Evolutionary conservation across 1,284 basidiomycete species (phyloP), one percentile per base, ranked within the genome.

Genomic region (Ustilago trichophora): DNA sequence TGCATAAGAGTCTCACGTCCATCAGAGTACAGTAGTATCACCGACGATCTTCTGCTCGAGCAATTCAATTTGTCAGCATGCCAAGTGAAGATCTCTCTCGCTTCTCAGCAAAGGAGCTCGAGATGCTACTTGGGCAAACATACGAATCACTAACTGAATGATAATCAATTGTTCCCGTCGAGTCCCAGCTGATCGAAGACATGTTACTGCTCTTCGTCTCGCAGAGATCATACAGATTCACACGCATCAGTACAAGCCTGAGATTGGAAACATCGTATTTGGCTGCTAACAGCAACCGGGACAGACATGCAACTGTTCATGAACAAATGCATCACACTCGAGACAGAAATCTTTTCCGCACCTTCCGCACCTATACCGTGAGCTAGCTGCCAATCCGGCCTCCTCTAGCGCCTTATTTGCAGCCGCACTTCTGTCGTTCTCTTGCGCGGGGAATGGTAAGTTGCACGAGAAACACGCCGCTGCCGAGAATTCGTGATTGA

Each of bases 231-330:
- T n/a, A n/a, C n/a, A n/a, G n/a, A n/a, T n/a, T n/a, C n/a, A n/a
- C n/a, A n/a, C n/a, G n/a, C n/a, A n/a, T n/a, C n/a, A n/a, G n/a
- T n/a, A n/a, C n/a, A n/a, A n/a, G n/a, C n/a, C n/a, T n/a, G n/a
- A n/a, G n/a, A n/a, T n/a, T n/a, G n/a, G n/a, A n/a, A n/a, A n/a
- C n/a, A n/a, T n/a, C n/a, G n/a, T n/a, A n/a, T n/a, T n/a, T n/a
- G n/a, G n/a, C n/a, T n/a, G n/a, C n/a, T n/a, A 65, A 45, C 67
- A 70, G 21, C 79, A 81, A 3, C 79, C 79, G n/a, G 79, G 79
- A 62, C 79, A 81, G 10, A 73, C 57, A 52, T 77, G 76, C 19
- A 81, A 43, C 31, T 67, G 56, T 29, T 77, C 77, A 44, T 81
- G 79, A 1, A 78, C 70, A 46, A 77, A 81, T 3, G 71, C 64